phyloP scores from a whole-genome alignment of 495 filamentous ascomycete genomes.

The Hyaloscypha finlandica region DNA sequence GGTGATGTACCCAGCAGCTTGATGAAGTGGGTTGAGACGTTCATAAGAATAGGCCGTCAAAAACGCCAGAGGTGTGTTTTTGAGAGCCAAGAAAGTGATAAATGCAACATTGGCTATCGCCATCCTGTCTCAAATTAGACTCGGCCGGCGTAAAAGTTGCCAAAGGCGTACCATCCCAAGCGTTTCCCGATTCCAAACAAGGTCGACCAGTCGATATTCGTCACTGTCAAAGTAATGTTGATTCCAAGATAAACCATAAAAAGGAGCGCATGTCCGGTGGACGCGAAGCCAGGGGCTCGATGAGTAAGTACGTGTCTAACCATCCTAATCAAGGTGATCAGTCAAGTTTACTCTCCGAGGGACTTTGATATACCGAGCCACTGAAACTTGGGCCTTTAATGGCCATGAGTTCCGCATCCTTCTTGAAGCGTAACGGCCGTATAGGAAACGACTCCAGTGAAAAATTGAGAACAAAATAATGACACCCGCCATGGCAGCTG shows the following conservation, averaged over 20 bases:
- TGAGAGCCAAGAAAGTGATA: constrained; percentile 59
- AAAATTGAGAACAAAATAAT: constrained; percentile 51
- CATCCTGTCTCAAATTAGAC: constrained; percentile 44
- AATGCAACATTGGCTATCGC: constrained; percentile 53
- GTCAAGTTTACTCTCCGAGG: background rate
- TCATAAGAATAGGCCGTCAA: constrained; percentile 63
- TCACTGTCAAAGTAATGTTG: constrained; percentile 52
- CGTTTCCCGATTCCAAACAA: constrained; percentile 39
- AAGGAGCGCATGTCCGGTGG: constrained; percentile 51
- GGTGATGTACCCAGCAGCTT: constrained; percentile 57
- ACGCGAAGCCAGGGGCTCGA: constrained; percentile 51
- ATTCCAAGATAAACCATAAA: constrained; percentile 49
- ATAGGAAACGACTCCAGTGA: constrained; percentile 46
- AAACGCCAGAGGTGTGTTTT: constrained; percentile 60
- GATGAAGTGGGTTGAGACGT: constrained; percentile 60
- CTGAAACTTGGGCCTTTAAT: constrained; percentile 16
- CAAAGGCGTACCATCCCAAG: constrained; percentile 50
- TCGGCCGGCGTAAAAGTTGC: background rate
- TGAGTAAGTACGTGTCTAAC: constrained; percentile 46
- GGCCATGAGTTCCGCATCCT: constrained; percentile 6
- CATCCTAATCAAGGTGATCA: constrained; percentile 25
- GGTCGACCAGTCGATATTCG: constrained; percentile 40
- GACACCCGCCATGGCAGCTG: constrained; percentile 46
- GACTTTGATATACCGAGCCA: constrained; percentile 13
- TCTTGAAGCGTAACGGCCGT: constrained; percentile 26